Conservation (phyloP, 2,329 filamentous ascomycete species). For the Mycosphaerella sp. region DNA sequence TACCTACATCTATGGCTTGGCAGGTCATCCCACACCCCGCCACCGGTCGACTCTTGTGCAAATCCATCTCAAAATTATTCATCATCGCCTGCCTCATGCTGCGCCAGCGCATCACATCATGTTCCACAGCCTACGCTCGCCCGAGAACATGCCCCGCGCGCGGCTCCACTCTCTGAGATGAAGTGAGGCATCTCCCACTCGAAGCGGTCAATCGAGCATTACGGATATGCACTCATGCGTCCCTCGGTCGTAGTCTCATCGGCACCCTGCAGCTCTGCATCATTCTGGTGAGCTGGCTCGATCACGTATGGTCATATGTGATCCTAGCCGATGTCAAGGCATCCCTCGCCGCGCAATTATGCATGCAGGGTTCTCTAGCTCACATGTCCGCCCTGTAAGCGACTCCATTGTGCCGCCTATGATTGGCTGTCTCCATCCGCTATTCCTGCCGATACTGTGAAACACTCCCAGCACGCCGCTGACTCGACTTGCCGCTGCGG, state of each 20-base stretch:
- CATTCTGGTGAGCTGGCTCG: constrained; percentile 1
- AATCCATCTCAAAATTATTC: neutral
- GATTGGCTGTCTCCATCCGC: neutral
- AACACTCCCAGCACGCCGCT: constrained; percentile 3
- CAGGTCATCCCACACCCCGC: neutral
- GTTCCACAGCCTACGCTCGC: constrained; percentile 5
- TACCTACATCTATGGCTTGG: constrained; percentile 1
- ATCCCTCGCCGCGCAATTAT: neutral
- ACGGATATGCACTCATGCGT: constrained; percentile 2
- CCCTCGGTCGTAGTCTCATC: neutral
- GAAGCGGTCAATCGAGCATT: constrained; percentile 13
- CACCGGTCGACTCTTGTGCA: neutral
- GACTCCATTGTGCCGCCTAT: constrained; percentile 1
- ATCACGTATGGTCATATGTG: constrained; percentile 14
- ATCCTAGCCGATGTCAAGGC: constrained; percentile 1
- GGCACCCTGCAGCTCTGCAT: neutral
- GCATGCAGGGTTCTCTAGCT: constrained; percentile 7
- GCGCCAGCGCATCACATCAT: constrained; percentile 6
- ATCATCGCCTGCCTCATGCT: neutral
- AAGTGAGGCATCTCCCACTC: neutral
- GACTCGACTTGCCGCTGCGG: constrained; percentile 9
- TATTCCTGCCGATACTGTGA: constrained; percentile 5
- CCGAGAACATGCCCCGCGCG: constrained; percentile 1
- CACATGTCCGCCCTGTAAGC: constrained; percentile 4
- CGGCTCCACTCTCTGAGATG: constrained; percentile 6